Base-by-base conservation (phyloP, 1,139 yeast species). In the Taphrina communis region DNA sequence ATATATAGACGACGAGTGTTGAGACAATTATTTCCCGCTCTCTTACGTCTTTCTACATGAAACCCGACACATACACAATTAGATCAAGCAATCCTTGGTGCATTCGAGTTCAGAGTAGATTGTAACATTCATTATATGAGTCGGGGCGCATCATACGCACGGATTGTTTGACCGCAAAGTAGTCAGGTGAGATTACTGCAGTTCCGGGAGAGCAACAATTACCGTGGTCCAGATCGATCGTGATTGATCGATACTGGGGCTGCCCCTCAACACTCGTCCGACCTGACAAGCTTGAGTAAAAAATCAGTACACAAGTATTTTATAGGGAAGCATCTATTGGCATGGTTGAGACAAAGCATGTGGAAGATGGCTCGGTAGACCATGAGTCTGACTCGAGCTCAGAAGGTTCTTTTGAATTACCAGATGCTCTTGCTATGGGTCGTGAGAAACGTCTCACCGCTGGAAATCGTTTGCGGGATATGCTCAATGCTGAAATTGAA, bases 391-490 rank as follows among this genome's bases (percentile, higher is more conserved):
- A 50, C 31, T 35, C 36, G 46, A 42, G 17, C 36, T 25, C 63
- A 12, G 60, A 25, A 9, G 35, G 42, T 7, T 51, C 56, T 17
- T 70, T 73, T 17, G 74, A 72, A 61, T 62, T 73, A 35, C 70
- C 63, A 12, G 68, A 60, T 38, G 66, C 72, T 11, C 66, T 74
- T 31, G 73, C 68, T 3, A 41, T 72, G 36, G 75, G 75, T 31
- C 72, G 76, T 21, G 73, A 86, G 70, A 83, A 92, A 72, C 86
- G 99, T 67, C 79, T 91, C 63, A 94, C 94, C 79, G 99, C 99
- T 0, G 99, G 99, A 11, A 88, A 91, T 66, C 82, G 95, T 70
- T 81, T 94, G 75, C 85, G 86, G 75, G 87, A 87, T 71, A 82
- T 94, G 73, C 81, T 94, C 35, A 88, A 87, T 71, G 83, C 89